Base-by-base conservation (phyloP, 306 rosid genomes). In the Biancaea sappan region DNA sequence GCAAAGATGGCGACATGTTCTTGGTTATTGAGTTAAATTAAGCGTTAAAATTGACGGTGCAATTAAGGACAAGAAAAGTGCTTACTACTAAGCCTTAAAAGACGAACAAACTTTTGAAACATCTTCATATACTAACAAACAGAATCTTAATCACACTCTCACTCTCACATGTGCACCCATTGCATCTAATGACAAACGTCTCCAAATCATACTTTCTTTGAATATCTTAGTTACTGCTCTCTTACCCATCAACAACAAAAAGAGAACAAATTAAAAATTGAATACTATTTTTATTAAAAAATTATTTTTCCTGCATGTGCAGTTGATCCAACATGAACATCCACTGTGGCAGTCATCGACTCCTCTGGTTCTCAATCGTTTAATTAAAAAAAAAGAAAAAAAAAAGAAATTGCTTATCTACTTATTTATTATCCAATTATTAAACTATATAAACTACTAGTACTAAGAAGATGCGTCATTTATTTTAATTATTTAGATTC, bases 101-200 rank as follows among this genome's bases (percentile, higher is more conserved):
- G 8, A 5, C 11, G 4, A 8, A 59, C 6, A 8, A n/a, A 8
- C 21, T 14, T 54, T 25, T 12, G n/a, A 31, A 15, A 0, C 5
- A 59, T 14, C 7, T 16, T 40, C 2, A 64, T 34, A 38, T 4
- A 40, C 12, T 22, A 14, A 15, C 34, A 14, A 44, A 46, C 10
- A 19, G 60, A 63, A 72, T 72, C 74, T 64, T 46, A 64, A 18
- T 24, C 47, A 19, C 10, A 18, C 53, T 35, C 52, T 32, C 16
- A 16, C 48, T 24, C 15, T 1, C 75, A 68, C 12, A 77, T 69
- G 80, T n/a, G n/a, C n/a, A 74, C 62, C 54, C 8, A 7, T 2
- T 52, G 74, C 41, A 75, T 69, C 70, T 34, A 69, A 21, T 58
- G 74, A 70, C 74, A 56, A 34, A 44, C 32, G 69, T 43, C 71